Evolutionary conservation across 257 asterid genomes (phyloP).

Genomic region (Solanum sejunctum): DNA sequence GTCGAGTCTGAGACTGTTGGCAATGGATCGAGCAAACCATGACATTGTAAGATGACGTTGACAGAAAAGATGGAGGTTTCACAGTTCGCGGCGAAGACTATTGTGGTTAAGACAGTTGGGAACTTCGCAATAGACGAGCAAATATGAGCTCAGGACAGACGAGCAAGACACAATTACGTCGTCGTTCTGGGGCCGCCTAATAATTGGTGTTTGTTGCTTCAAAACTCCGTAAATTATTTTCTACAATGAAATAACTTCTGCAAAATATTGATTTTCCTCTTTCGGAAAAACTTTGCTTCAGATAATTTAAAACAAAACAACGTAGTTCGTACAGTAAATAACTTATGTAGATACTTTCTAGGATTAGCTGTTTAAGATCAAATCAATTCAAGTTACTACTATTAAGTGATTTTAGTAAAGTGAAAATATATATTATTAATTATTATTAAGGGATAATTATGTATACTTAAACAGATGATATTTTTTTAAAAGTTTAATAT

Average conservation of each 20-base stretch:
- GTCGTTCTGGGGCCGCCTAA: neutral
- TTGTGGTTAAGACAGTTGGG: neutral
- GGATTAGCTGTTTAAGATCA: neutral
- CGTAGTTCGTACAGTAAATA: neutral
- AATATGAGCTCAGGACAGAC: neutral
- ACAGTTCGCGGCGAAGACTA: constrained; percentile 3
- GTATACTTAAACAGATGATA: neutral
- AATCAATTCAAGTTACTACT: neutral
- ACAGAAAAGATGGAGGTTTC: neutral
- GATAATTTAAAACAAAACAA: neutral
- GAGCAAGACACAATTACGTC: neutral
- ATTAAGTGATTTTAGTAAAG: too few species aligned
- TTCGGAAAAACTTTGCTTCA: neutral
- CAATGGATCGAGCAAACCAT: constrained; percentile 94
- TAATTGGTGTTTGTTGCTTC: neutral
- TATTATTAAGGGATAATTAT: neutral
- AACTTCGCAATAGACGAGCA: neutral
- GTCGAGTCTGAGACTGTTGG: constrained; percentile 70
- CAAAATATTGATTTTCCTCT: neutral
- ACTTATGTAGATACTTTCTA: too few species aligned
- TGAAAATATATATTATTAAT: too few species aligned
- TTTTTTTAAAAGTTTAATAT: neutral
- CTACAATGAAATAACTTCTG: too few species aligned
- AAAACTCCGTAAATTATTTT: neutral
- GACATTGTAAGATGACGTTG: constrained; percentile 37